Base-by-base conservation (phyloP, 164 flowering plant species). In the Euptelea pleiosperma region DNA sequence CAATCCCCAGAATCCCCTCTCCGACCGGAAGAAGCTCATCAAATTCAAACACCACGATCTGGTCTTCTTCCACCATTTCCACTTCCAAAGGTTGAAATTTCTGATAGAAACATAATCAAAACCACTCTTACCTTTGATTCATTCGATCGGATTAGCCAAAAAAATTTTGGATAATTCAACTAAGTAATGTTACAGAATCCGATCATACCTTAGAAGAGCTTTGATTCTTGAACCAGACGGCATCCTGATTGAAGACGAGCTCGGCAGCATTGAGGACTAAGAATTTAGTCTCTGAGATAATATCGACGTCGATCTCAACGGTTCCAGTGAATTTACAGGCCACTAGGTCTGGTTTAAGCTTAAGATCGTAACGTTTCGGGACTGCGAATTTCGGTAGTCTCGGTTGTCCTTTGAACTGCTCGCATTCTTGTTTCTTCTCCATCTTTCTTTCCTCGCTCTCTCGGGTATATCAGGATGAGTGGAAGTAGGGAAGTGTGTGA, bases 251-350 rank as follows among this genome's bases (percentile, higher is more conserved):
- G 42, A 84, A 62, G 8, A 25, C 39, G 29, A 84, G 85, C 1
- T 84, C 86, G 4, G 79, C 72, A 16, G 90, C 75, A 57, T 86
- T 84, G 44, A 86, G 75, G 57, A 84, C 90, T 64, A 87, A 45
- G 70, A 75, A 77, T 43, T 74, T 70, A 22, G 94, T 87, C 31
- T 55, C 69, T 2, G 73, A 52, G 25, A 65, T 61, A 41, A 87
- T 64, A 19, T 63, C 69, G 26, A 84, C 62, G 54, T 59, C 47
- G 37, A 84, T 70, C 1, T 56, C 64, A 18, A 81, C 82, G 42
- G 71, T 36, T 36, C 91, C 95, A 34, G 72, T 29, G 72, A 87
- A 87, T 11, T 70, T 78, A 60, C 89, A 83, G 8, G 75, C 65
- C n/a, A 43, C 33, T 19, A 87, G 83, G 57, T 85, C 86, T 21